Evolutionary conservation across 2,329 filamentous ascomycete genomes (phyloP).

Genomic region (Pseudogymnoascus verrucosus): DNA sequence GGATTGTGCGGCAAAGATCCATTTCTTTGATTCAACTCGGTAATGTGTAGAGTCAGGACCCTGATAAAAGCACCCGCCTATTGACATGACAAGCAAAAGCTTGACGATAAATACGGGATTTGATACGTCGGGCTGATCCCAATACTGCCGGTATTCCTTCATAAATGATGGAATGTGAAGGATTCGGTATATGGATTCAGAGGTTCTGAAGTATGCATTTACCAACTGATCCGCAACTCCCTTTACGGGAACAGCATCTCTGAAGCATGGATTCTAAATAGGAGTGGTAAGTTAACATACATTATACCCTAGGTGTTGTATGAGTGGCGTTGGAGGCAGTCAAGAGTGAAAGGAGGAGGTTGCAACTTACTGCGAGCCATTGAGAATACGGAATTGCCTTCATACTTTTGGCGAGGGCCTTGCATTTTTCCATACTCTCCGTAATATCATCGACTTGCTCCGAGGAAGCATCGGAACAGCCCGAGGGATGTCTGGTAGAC

Average conservation of each 20-base stretch:
- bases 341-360: not conserved
- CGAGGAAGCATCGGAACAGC: not conserved
- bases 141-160: slow-evolving; percentile 35
- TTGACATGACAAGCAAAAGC: slow-evolving; percentile 21
- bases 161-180: slow-evolving; percentile 40
- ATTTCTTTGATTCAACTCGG: slow-evolving; percentile 16
- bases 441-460: not conserved
- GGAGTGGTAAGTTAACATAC: not conserved
- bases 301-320: not conserved
- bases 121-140: slow-evolving; percentile 24
- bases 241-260: slow-evolving; percentile 16
- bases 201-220: slow-evolving; percentile 35
- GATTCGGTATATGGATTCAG: slow-evolving; percentile 36
- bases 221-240: slow-evolving; percentile 30
- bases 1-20: slow-evolving; percentile 19
- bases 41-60: slow-evolving; percentile 12
- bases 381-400: slow-evolving; percentile 17
- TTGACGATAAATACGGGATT: slow-evolving; percentile 17
- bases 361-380: slow-evolving; percentile 8
- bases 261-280: slow-evolving; percentile 14
- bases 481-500: slow-evolving; percentile 5
- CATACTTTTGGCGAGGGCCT: slow-evolving; percentile 16
- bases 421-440: slow-evolving; percentile 16
- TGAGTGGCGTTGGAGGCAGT: not conserved
- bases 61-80: slow-evolving; percentile 19